phyloP scores from a whole-genome alignment of 495 filamentous ascomycete species.

The Beverwykella pulmonaria region DNA sequence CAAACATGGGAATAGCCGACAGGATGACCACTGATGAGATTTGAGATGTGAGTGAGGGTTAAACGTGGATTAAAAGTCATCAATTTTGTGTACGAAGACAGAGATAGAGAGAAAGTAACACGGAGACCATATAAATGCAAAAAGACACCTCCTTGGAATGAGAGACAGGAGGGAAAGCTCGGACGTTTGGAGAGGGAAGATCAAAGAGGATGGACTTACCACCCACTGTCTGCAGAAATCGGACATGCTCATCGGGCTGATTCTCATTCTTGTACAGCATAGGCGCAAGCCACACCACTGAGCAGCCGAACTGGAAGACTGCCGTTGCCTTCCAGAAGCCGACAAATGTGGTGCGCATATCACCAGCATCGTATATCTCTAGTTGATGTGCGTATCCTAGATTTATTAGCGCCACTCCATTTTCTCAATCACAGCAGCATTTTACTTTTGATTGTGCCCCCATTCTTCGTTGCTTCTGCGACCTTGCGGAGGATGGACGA shows the following conservation, averaged over 20 bases:
- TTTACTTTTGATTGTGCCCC: not conserved
- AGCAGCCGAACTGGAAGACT: slow-evolving; percentile 17
- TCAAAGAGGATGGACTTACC: slow-evolving; percentile 13
- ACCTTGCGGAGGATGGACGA: slow-evolving; percentile 19
- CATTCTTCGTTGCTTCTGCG: slow-evolving; percentile 4
- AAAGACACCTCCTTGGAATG: no score
- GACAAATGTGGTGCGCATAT: slow-evolving; percentile 17
- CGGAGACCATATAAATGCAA: no score
- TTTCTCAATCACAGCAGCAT: not conserved
- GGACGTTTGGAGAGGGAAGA: not conserved
- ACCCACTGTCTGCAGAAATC: slow-evolving; percentile 3
- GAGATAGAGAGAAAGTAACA: not conserved
- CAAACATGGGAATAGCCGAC: slow-evolving; percentile 10
- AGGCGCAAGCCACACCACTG: slow-evolving; percentile 3
- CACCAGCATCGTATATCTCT: slow-evolving; percentile 30
- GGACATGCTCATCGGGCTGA: slow-evolving; percentile 14
- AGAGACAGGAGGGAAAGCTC: not conserved
- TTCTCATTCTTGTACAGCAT: slow-evolving; percentile 23
- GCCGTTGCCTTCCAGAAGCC: slow-evolving; percentile 27
- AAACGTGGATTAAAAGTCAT: no score
- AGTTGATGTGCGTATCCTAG: slow-evolving; percentile 19
- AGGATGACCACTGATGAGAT: slow-evolving; percentile 13
- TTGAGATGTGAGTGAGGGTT: slow-evolving; percentile 14
- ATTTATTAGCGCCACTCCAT: not conserved
- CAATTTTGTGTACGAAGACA: no score